Evolutionary conservation across 2,329 filamentous ascomycete species (phyloP).

Genomic region (Thelonectria rubi): DNA sequence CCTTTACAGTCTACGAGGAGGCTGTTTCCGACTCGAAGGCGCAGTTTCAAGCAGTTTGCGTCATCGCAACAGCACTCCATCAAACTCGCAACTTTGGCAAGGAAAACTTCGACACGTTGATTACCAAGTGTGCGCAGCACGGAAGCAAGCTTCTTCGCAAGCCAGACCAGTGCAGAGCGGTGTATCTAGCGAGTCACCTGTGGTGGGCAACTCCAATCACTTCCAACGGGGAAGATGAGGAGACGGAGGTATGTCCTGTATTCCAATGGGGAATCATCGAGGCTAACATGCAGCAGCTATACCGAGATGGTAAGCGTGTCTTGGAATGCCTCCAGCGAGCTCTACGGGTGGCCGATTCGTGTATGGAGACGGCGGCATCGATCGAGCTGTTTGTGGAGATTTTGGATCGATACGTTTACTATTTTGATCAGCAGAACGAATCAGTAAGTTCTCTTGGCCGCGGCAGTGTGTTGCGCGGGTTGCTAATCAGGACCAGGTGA

Average conservation of each 20-base stretch:
- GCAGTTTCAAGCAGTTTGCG: constrained; percentile 97
- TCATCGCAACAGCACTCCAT: constrained; percentile 89
- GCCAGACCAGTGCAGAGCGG: constrained; percentile 95
- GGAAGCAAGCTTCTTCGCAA: constrained; percentile 97
- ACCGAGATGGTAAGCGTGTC: constrained; percentile 96
- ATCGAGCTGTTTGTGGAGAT: constrained; percentile 99
- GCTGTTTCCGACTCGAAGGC: constrained; percentile 94
- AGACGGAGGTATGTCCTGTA: constrained; percentile 72
- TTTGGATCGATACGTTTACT: constrained; percentile 97
- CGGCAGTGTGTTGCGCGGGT: not conserved
- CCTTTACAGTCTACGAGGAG: constrained; percentile 98
- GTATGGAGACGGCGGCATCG: constrained; percentile 97
- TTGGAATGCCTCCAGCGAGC: constrained; percentile 96
- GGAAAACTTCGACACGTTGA: constrained; percentile 98
- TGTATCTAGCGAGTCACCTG: constrained; percentile 94
- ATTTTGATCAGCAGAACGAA: constrained; percentile 99
- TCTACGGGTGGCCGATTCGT: constrained; percentile 94
- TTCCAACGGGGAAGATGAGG: constrained; percentile 80
- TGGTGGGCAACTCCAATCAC: constrained; percentile 96
- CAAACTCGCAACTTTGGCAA: constrained; percentile 90
- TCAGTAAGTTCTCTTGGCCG: constrained; percentile 64
- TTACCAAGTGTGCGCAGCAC: constrained; percentile 96
- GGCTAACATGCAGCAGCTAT: constrained; percentile 69
- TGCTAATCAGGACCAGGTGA: constrained; percentile 64
- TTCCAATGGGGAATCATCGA: not conserved